Conservation (phyloP, 2,329 filamentous ascomycete genomes). For the Xylariaceae sp. region DNA sequence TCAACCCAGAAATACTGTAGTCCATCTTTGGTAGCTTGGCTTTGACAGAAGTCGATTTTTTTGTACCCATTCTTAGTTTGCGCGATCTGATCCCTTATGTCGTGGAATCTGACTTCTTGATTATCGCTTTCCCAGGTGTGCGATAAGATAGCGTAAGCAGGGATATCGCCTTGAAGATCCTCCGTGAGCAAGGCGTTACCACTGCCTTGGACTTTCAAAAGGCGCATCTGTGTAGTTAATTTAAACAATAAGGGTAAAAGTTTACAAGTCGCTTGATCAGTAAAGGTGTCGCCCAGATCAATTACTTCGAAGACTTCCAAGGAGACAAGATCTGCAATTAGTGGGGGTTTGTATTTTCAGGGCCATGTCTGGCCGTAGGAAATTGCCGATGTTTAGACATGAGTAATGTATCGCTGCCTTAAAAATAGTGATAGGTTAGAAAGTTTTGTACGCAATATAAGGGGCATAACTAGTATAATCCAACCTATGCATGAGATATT, state of each 20-base stretch:
- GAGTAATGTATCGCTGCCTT: no score
- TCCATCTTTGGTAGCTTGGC: not conserved
- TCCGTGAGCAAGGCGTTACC: not conserved
- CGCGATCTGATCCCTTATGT: not conserved
- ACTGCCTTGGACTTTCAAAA: not conserved
- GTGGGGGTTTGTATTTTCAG: no score
- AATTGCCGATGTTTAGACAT: no score
- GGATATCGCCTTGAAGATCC: not conserved
- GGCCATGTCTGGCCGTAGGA: no score
- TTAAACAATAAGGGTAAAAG: not conserved
- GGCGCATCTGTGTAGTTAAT: not conserved
- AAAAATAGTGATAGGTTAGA: no score
- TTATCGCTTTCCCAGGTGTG: not conserved
- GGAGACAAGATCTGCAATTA: no score
- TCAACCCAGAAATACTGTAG: not conserved
- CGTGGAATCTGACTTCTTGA: not conserved
- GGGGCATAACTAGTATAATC: no score
- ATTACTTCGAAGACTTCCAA: no score
- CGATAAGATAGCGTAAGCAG: not conserved
- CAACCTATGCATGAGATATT: no score
- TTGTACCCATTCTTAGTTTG: not conserved
- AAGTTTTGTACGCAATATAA: no score
- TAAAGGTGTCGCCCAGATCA: no score
- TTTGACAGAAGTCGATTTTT: not conserved
- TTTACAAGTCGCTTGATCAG: no score